Conservation (phyloP, 2,329 filamentous ascomycete genomes). For the Stachybotrys echinatus region DNA sequence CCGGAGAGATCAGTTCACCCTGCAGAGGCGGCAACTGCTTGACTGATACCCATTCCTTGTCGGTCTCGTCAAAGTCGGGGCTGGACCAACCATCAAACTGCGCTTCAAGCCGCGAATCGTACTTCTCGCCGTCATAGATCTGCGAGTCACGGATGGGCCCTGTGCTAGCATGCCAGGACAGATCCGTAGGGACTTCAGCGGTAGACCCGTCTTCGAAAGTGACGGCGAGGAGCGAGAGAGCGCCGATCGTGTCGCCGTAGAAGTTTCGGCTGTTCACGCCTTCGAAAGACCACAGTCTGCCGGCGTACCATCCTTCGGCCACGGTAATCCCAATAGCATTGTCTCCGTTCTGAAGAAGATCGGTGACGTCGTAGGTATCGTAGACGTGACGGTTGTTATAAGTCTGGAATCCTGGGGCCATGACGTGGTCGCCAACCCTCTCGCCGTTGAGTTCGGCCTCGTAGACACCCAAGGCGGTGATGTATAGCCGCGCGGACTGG, state of each 20-base stretch:
- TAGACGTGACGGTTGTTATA: slow-evolving; percentile 47
- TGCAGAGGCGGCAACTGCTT: too few species aligned
- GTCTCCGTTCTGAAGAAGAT: slow-evolving; percentile 28
- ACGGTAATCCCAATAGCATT: slow-evolving; percentile 32
- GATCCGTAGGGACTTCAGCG: slow-evolving; percentile 25
- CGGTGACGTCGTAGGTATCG: slow-evolving; percentile 45
- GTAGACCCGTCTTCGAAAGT: slow-evolving; percentile 21
- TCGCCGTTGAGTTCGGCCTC: slow-evolving; percentile 41
- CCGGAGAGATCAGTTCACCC: too few species aligned
- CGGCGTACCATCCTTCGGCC: slow-evolving; percentile 42
- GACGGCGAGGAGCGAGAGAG: slow-evolving; percentile 27
- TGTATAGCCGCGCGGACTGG: slow-evolving; percentile 37
- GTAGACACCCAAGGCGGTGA: slow-evolving; percentile 40
- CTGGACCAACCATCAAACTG: too few species aligned
- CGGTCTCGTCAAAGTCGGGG: too few species aligned
- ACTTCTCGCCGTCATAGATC: slow-evolving; percentile 51
- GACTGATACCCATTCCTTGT: too few species aligned
- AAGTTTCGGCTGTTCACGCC: slow-evolving; percentile 18
- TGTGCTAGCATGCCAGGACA: slow-evolving; percentile 26
- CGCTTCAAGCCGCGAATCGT: too few species aligned
- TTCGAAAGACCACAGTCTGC: slow-evolving; percentile 16
- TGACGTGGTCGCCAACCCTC: slow-evolving; percentile 29
- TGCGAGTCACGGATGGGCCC: slow-evolving; percentile 28
- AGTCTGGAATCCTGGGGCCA: slow-evolving; percentile 48
- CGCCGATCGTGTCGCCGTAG: slow-evolving; percentile 31